phyloP scores from a whole-genome alignment of 2,329 filamentous ascomycete genomes.

The Epichloe coenophiala region DNA sequence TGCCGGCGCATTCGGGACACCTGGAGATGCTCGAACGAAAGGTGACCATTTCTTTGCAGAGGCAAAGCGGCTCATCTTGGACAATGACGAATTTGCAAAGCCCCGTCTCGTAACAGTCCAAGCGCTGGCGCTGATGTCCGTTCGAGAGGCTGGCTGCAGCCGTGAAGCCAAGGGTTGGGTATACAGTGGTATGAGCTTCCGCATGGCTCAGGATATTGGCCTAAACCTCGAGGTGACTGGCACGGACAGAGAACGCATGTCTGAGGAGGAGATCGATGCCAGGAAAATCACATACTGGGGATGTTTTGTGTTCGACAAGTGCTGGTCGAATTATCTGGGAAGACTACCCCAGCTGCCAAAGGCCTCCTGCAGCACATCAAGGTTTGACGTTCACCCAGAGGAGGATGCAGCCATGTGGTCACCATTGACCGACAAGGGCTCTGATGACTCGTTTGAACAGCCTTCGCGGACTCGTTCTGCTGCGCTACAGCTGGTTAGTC shows the following conservation, averaged over 20 bases:
- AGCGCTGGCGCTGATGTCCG: constrained; percentile 88
- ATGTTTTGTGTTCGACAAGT: constrained; percentile 96
- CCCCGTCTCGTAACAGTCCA: constrained; percentile 83
- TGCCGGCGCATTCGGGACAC: constrained; percentile 54
- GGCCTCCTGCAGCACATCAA: constrained; percentile 69
- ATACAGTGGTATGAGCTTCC: constrained; percentile 95
- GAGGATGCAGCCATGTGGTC: constrained; percentile 82
- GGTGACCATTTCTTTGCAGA: constrained; percentile 95
- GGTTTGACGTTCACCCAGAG: constrained; percentile 78
- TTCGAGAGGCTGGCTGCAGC: constrained; percentile 86
- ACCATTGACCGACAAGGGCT: constrained; percentile 75
- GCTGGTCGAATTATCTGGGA: constrained; percentile 94
- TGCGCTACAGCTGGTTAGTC: constrained; percentile 63
- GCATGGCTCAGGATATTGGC: constrained; percentile 91
- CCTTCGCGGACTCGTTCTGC: constrained; percentile 47
- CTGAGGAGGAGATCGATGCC: constrained; percentile 78
- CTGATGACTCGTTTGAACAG: constrained; percentile 29
- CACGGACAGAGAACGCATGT: constrained; percentile 46
- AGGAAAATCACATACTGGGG: constrained; percentile 92
- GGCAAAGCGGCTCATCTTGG: constrained; percentile 76
- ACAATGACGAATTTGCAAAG: constrained; percentile 87
- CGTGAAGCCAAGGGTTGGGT: constrained; percentile 95
- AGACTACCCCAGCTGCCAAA: constrained; percentile 76
- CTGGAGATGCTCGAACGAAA: constrained; percentile 68
- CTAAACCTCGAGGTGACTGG: constrained; percentile 71